Conservation (phyloP, 73 alveolate species). For the Paramecium sexaurelia region DNA sequence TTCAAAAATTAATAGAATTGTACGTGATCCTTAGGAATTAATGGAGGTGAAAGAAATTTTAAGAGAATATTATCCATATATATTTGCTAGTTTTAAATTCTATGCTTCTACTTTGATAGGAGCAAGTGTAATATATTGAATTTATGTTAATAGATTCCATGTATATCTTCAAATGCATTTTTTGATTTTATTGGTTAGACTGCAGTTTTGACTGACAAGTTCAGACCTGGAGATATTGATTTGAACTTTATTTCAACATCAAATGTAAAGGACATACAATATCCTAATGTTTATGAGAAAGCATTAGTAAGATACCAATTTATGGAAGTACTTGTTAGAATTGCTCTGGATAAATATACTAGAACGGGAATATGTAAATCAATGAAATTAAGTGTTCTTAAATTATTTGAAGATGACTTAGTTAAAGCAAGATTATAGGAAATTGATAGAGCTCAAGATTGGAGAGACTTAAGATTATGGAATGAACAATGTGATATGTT, state of each 20-base stretch:
- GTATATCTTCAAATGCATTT: constrained; percentile 59
- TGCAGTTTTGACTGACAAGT: constrained; percentile 20
- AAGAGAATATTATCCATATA: constrained; percentile 50
- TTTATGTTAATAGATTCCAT: constrained; percentile 34
- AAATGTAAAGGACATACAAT: constrained; percentile 17
- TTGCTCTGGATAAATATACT: constrained; percentile 71
- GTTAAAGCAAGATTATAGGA: background rate
- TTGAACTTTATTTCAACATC: constrained; percentile 64
- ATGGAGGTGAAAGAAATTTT: constrained; percentile 45
- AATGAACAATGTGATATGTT: constrained; percentile 63
- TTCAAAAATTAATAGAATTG: constrained; percentile 66
- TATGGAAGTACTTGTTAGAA: constrained; percentile 73
- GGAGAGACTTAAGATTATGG: constrained; percentile 68
- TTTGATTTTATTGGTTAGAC: constrained; percentile 57
- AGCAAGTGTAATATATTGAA: background rate
- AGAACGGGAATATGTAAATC: constrained; percentile 56
- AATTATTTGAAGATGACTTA: background rate
- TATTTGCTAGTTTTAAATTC: constrained; percentile 18
- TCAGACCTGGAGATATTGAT: constrained; percentile 68
- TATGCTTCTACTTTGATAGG: constrained; percentile 35
- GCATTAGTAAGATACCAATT: constrained; percentile 72
- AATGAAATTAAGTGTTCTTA: constrained; percentile 5
- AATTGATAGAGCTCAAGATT: constrained; percentile 40
- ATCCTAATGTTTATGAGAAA: constrained; percentile 62
- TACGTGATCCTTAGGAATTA: constrained; percentile 45